These are phyloP conservation scores for Aspergillus incahuasiensis DNA, from an alignment of 495 filamentous ascomycete genomes.

Conservation along the genomic window DNA sequence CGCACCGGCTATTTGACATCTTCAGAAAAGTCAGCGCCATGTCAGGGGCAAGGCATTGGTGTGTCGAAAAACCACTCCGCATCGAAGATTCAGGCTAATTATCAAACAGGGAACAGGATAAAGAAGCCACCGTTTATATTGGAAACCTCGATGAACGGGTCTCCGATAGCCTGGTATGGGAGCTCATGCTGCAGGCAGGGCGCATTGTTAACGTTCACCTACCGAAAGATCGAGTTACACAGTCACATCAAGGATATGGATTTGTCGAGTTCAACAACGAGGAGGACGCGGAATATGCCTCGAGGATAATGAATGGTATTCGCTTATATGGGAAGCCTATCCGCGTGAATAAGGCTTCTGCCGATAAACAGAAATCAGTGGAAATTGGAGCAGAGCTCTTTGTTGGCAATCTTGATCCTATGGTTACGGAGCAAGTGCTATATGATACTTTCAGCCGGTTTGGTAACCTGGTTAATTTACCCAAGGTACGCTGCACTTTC, in stretches of 20 bases:
- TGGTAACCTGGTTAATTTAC: conserved; percentile 73
- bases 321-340: conserved; percentile 91
- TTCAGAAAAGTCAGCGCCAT: conserved; percentile 36
- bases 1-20: neutral
- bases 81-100: neutral
- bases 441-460: conserved; percentile 97
- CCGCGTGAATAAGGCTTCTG: conserved; percentile 92
- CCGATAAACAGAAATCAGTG: conserved; percentile 93
- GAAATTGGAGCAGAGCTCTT: conserved; percentile 97
- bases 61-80: conserved; percentile 18
- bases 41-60: conserved; percentile 81
- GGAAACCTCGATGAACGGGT: conserved; percentile 97
- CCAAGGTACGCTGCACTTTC: conserved; percentile 53
- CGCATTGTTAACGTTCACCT: conserved; percentile 96
- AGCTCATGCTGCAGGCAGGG: conserved; percentile 95
- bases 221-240: conserved; percentile 94
- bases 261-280: conserved; percentile 98
- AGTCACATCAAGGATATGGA: conserved; percentile 94
- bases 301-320: conserved; percentile 94
- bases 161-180: conserved; percentile 86
- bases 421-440: conserved; percentile 95
- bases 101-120: conserved; percentile 84
- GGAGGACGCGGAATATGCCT: conserved; percentile 94
- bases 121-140: conserved; percentile 96
- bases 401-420: conserved; percentile 90